phyloP scores from a whole-genome alignment of 345 rosid species.

The Acer campestre region DNA sequence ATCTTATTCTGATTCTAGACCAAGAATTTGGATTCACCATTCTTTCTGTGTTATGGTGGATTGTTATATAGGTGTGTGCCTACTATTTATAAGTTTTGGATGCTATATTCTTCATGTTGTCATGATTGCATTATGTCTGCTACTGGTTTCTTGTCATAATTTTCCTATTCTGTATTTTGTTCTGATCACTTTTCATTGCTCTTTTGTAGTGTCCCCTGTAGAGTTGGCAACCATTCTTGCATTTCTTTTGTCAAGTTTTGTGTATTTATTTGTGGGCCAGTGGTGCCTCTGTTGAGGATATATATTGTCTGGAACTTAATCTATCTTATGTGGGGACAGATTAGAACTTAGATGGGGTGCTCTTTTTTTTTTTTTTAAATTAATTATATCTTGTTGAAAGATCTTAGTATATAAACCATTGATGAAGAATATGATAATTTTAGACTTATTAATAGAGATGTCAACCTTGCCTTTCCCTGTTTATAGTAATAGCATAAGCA shows the following conservation, averaged over 20 bases:
- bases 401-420: not conserved
- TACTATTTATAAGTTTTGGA: not conserved
- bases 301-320: not conserved
- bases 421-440: not conserved
- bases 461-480: not conserved
- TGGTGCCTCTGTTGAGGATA: not conserved
- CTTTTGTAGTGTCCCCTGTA: not conserved
- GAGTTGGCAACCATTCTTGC: not conserved
- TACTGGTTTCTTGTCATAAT: not conserved
- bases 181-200: constrained; percentile 1
- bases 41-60: not conserved
- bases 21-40: not conserved
- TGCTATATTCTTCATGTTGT: not conserved
- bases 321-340: not conserved
- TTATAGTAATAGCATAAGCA: not conserved
- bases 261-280: not conserved
- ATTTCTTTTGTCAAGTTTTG: not conserved
- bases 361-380: not conserved
- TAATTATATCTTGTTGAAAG: not conserved
- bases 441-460: not conserved
- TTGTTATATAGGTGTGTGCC: not conserved
- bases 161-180: not conserved
- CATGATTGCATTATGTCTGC: not conserved
- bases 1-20: not conserved
- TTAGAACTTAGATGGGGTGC: not conserved